These are phyloP conservation scores for Arachis monticola DNA, from an alignment of 331 rosid genomes.

Conservation along the genomic window DNA sequence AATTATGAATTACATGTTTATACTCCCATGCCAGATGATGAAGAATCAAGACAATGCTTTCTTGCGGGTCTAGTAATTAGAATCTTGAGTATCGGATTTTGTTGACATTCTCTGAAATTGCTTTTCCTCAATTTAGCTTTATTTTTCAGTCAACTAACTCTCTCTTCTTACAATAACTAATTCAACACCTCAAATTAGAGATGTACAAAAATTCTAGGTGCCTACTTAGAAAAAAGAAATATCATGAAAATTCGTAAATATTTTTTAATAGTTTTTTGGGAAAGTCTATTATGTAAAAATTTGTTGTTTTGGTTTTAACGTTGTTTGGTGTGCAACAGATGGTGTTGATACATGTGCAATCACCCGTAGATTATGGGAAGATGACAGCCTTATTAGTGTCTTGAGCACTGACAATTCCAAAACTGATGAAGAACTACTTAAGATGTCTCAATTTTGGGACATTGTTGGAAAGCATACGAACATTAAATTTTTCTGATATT, in stretches of 20 bases:
- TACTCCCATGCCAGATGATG: conserved; percentile 65
- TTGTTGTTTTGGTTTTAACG: conserved; percentile 6
- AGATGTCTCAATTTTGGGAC: conserved; percentile 74
- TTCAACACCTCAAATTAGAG: conserved; percentile 83
- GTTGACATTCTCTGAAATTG: not conserved
- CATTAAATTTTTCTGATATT: conserved; percentile 13
- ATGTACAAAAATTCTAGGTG: conserved; percentile 63
- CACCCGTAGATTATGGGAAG: conserved; percentile 75
- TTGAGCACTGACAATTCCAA: conserved; percentile 72
- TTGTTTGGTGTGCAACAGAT: conserved; percentile 54
- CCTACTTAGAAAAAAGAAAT: conserved; percentile 71
- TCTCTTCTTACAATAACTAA: not conserved
- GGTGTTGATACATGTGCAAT: conserved; percentile 86
- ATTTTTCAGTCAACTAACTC: not conserved
- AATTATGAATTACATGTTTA: conserved; percentile 18
- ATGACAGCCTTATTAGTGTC: conserved; percentile 83
- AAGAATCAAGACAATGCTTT: conserved; percentile 79
- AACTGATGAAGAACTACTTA: conserved; percentile 68
- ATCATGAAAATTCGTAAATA: conserved; percentile 81
- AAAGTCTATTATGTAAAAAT: conserved; percentile 1
- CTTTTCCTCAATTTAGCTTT: conserved; percentile 12
- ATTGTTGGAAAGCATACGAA: conserved; percentile 69
- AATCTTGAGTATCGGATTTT: conserved; percentile 68
- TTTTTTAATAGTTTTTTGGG: not conserved
- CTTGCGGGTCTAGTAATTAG: conserved; percentile 80